Evolutionary conservation across 2,329 filamentous ascomycete species (phyloP).

Genomic region (Cladosporium sp.): DNA sequence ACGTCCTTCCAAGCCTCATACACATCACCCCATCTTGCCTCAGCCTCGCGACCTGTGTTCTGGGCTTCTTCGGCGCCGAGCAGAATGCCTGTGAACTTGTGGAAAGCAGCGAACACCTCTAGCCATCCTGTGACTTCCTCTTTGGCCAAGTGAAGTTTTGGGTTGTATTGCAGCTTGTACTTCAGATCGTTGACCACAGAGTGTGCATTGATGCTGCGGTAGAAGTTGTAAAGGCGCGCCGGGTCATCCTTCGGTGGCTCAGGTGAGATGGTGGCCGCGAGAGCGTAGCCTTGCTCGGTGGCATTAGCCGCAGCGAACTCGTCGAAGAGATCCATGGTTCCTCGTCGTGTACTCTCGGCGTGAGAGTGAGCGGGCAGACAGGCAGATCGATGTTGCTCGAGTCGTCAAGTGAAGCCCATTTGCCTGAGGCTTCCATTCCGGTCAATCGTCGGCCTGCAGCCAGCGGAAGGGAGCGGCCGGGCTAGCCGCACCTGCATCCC

Average conservation of each 20-base stretch:
- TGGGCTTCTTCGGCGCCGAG: constrained; percentile 62
- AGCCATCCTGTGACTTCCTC: constrained; percentile 77
- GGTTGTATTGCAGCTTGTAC: constrained; percentile 66
- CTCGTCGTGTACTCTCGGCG: not conserved
- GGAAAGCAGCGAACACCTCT: constrained; percentile 80
- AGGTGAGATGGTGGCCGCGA: constrained; percentile 75
- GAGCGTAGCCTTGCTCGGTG: constrained; percentile 65
- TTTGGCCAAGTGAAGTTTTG: constrained; percentile 42
- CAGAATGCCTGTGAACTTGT: constrained; percentile 77
- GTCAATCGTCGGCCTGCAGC: constrained; percentile 1
- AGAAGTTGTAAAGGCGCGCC: constrained; percentile 68
- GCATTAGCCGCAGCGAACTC: constrained; percentile 71
- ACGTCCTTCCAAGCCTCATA: constrained; percentile 90
- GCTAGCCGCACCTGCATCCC: constrained; percentile 17
- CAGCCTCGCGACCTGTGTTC: constrained; percentile 42
- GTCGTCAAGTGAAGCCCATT: not conserved
- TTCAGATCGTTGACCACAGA: constrained; percentile 69
- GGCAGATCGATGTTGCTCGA: not conserved
- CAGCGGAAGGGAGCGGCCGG: not conserved
- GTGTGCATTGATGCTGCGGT: constrained; percentile 67
- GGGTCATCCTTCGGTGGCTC: constrained; percentile 63
- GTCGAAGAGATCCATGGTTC: constrained; percentile 67
- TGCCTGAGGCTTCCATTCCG: constrained; percentile 11
- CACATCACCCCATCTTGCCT: constrained; percentile 73
- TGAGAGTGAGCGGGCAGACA: not conserved